These are phyloP conservation scores for Entomortierella parvispora DNA, from an alignment of 192 early-diverging fungal species.

Conservation along the genomic window DNA sequence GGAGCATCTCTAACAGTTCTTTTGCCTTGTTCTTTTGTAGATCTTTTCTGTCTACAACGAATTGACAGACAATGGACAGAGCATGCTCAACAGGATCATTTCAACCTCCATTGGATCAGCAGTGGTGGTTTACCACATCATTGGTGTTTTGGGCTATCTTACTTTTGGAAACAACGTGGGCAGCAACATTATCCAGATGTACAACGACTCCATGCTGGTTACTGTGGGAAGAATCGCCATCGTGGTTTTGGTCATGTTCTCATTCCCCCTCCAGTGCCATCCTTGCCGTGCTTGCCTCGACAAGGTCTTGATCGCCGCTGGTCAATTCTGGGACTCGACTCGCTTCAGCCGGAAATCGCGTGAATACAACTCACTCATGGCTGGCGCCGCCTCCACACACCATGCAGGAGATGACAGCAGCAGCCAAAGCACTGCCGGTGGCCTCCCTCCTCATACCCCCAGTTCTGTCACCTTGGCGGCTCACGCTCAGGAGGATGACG, in stretches of 20 bases:
- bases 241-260: slow-evolving; percentile 88
- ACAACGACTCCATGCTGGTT: slow-evolving; percentile 74
- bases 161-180: slow-evolving; percentile 87
- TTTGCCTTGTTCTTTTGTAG: slow-evolving; percentile 51
- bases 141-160: slow-evolving; percentile 93
- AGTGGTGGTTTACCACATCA: slow-evolving; percentile 79
- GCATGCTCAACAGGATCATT: slow-evolving; percentile 76
- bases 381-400: not conserved
- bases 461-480: slow-evolving; percentile 1
- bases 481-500: too few species aligned
- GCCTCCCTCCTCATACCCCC: not conserved
- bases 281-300: slow-evolving; percentile 90
- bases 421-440: too few species aligned
- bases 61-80: slow-evolving; percentile 82
- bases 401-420: not conserved
- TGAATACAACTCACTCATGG: slow-evolving; percentile 17
- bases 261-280: slow-evolving; percentile 94
- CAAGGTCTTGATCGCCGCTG: slow-evolving; percentile 73
- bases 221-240: slow-evolving; percentile 90
- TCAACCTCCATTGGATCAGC: slow-evolving; percentile 80
- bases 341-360: slow-evolving; percentile 21
- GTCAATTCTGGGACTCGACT: slow-evolving; percentile 37
- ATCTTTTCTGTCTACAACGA: slow-evolving; percentile 98
- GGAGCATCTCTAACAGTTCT: not conserved
- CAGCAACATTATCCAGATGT: slow-evolving; percentile 89